Evolutionary conservation across 1,139 yeast species (phyloP).

Genomic region (Yamadazyma sp.): DNA sequence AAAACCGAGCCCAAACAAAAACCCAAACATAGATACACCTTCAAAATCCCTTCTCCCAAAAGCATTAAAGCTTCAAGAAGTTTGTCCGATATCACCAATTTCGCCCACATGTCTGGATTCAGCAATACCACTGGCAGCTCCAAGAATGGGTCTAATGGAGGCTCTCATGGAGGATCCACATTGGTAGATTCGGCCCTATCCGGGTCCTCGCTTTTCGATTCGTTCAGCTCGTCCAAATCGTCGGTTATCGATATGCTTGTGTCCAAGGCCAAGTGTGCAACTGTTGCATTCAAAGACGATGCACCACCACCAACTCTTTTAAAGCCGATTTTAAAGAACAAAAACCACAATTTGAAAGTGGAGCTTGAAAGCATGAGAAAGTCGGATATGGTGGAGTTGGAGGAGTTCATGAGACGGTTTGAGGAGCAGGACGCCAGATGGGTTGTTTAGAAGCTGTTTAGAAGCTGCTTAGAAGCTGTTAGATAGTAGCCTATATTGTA

Average conservation of each 20-base stretch:
- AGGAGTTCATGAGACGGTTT: constrained; percentile 13
- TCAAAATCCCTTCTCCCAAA: constrained; percentile 1
- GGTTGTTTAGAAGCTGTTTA: too few relatives aligned
- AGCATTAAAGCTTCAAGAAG: not conserved
- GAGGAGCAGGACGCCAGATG: constrained; percentile 5
- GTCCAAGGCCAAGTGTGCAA: not conserved
- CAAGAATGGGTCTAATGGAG: not conserved
- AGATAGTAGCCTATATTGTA: too few relatives aligned
- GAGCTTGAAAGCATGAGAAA: constrained; percentile 11
- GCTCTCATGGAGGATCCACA: not conserved
- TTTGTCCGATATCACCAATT: not conserved
- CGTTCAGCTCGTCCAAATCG: constrained; percentile 1
- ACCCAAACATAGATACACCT: not conserved
- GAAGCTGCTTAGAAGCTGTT: too few relatives aligned
- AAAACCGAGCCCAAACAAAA: not conserved
- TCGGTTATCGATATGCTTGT: not conserved
- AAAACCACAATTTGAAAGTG: constrained; percentile 10
- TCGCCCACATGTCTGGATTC: too few relatives aligned
- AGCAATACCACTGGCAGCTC: not conserved
- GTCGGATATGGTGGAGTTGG: constrained; percentile 12
- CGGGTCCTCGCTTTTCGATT: constrained; percentile 2
- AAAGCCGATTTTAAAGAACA: constrained; percentile 17
- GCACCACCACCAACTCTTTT: constrained; percentile 3
- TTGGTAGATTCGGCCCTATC: not conserved
- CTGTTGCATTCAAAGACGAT: not conserved